Conservation (phyloP, 2,329 filamentous ascomycete genomes). For the Geosmithia putterillii region DNA sequence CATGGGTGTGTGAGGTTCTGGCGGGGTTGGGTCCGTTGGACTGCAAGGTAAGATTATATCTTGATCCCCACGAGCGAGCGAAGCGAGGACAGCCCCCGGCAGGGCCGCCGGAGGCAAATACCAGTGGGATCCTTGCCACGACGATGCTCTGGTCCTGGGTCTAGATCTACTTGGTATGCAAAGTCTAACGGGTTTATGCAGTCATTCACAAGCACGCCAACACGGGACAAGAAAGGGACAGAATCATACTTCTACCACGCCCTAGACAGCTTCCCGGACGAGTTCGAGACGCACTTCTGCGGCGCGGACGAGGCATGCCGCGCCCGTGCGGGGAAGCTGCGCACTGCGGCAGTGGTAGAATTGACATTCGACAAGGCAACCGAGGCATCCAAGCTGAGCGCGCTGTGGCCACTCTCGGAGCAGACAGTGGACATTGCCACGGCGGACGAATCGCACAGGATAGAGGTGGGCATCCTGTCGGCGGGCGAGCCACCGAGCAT, state of each 20-base stretch:
- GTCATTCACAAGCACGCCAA: too few species aligned
- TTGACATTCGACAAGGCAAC: conserved; percentile 63
- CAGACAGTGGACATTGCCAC: conserved; percentile 27
- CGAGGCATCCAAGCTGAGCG: conserved; percentile 51
- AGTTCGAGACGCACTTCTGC: conserved; percentile 41
- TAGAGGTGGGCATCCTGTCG: conserved; percentile 73
- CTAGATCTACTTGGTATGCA: too few species aligned
- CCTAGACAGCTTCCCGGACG: conserved; percentile 43
- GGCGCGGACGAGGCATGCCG: conserved; percentile 34
- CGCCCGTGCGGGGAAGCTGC: conserved; percentile 26
- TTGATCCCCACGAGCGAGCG: neutral
- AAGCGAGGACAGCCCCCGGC: too few species aligned
- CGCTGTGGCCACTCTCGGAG: conserved; percentile 43
- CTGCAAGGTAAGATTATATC: conserved; percentile 30
- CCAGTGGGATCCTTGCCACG: too few species aligned
- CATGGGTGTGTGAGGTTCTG: conserved; percentile 45
- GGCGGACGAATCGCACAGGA: conserved; percentile 30
- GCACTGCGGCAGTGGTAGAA: conserved; percentile 54
- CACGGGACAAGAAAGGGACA: too few species aligned
- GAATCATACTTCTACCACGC: conserved; percentile 60
- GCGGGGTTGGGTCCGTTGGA: conserved; percentile 44
- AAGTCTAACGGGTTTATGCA: too few species aligned
- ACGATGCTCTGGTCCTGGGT: too few species aligned
- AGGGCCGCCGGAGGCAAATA: too few species aligned
- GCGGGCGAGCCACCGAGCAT: conserved; percentile 45